Base-by-base conservation (phyloP, 2,329 filamentous ascomycete species). In the Achaetomium macrosporum region DNA sequence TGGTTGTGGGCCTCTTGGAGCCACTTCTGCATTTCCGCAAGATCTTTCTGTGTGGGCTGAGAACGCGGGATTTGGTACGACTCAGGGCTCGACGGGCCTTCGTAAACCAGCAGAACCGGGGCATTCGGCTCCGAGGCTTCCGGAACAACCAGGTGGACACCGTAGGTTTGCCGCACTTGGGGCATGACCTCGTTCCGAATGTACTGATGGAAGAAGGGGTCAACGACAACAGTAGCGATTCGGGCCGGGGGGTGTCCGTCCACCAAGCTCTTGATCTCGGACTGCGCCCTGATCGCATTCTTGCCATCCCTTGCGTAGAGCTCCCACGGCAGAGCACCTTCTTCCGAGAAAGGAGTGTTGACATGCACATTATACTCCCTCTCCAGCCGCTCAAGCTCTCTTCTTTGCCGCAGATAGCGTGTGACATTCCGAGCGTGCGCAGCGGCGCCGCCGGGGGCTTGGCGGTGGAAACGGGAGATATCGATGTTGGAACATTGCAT, bases 401-500 rank as follows among this genome's bases (percentile, higher is more conserved):
- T 81, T 42, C 88, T 86, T 64, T 93, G 83, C 51, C 85, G 85
- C 47, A 97, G 78, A 70, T 99, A 99, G 50, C 89, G 84, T 1
- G 91, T 93, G 53, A 99, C 76, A 61, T 92, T 87, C 55, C 86
- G 84, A 12, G 91, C 92, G 66, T 99, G 92, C 9, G 78, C 76
- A 50, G 88, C 82, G 11, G 88, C 82, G 47, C 88, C 88, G 51
- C 79, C 77, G 31, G 87, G 82, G 15, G 86, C 85, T 63, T 82
- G 85, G 50, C 81, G 81, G 68, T 96, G 88, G 68, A 90, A 86
- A 47, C 85, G 83, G 31, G 86, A 83, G 61, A 95, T 81, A 65
- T 96, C 91, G 58, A 95, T 83, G 66, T 84, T 88, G 37, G 86
- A 83, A 75, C 85, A 87, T 64, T 90, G 85, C 84, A 96, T 92